Percentiles rank a stretch among this genome's conserved stretches.
Evolutionary conservation across 1,139 yeast species (phyloP).

Genomic region (Magnusiomyces tetraspermus): DNA sequence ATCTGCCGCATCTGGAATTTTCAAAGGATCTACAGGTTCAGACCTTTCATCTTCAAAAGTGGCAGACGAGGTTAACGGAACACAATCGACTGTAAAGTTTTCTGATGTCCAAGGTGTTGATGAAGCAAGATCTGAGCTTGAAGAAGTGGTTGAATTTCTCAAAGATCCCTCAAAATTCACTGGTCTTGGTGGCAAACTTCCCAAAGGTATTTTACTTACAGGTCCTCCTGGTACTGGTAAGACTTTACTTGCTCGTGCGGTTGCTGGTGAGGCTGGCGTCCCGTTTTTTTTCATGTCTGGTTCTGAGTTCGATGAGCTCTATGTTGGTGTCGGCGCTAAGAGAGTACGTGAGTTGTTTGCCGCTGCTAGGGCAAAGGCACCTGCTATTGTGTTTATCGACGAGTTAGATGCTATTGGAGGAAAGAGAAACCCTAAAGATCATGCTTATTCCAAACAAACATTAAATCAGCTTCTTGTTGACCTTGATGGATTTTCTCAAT

Average conservation of each 20-base stretch:
- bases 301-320: constrained; percentile 93
- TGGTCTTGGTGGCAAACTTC: constrained; percentile 92
- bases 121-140: constrained; percentile 94
- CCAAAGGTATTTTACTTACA: constrained; percentile 90
- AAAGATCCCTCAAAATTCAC: constrained; percentile 95
- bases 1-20: constrained; percentile 56
- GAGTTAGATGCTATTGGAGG: constrained; percentile 99
- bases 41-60: constrained; percentile 38
- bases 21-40: constrained; percentile 65
- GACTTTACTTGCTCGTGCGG: constrained; percentile 91
- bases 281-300: constrained; percentile 99
- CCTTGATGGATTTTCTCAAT: constrained; percentile 90
- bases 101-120: constrained; percentile 96
- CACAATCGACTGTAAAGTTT: constrained; percentile 80
- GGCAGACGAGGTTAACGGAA: constrained; percentile 42
- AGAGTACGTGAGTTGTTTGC: constrained; percentile 88
- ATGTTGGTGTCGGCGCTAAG: constrained; percentile 98
- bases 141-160: constrained; percentile 91
- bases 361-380: constrained; percentile 91
- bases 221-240: constrained; percentile 99
- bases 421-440: constrained; percentile 93
- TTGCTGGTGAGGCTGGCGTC: constrained; percentile 99
- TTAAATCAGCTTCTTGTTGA: constrained; percentile 91
- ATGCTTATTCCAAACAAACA: constrained; percentile 96
- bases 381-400: no score